Evolutionary conservation across 139 green algal genomes (phyloP), one percentile per base, ranked within the genome.

Genomic region (Micractinium sp.): DNA sequence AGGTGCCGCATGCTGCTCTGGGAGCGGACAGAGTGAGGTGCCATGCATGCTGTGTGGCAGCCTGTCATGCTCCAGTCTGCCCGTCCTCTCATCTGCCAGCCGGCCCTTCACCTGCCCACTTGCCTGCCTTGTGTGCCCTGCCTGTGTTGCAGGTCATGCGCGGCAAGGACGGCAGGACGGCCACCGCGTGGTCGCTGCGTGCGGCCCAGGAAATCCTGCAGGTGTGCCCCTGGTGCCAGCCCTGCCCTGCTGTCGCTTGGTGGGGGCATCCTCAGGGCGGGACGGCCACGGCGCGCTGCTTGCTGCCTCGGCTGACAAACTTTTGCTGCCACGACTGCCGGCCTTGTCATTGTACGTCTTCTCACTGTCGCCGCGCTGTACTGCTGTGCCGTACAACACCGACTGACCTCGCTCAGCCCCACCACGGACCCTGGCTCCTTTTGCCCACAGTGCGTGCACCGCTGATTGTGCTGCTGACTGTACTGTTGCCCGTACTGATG

Each of bases 151-250:
- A 94, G 71, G 56, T 89, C 41, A 53, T 88, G 88, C 79, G 90
- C 39, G 92, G 92, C 75, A 94, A 93, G 82, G 87, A 94, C 79
- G 89, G 85, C 82, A 81, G n/a, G 29, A 41, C 84, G 29, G 67
- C 80, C 31, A 92, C 87, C 15, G 85, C 85, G 3, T 90, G 82
- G 86, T 88, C 90, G n/a, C 87, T 94, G 39, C 80, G 88, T 36
- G 81, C 89, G 9, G 88, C 89, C 0, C 86, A 91, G 81, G 83
- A 91, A 33, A 88, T 96, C 41, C 91, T 96, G 71, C 81, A 86
- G 81, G 81, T 61, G 35, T 47, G 73, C 73, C 33, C 15, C 15
- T 79, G n/a, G n/a, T 47, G 15, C 73, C 73, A 36, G 27, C 27
- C 27, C 69, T 19, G 69, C 69, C 19, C 31, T 16, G 69, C 31